Evolutionary conservation across 306 rosid genomes (phyloP).

Genomic region (Cucurbita ficifolia): DNA sequence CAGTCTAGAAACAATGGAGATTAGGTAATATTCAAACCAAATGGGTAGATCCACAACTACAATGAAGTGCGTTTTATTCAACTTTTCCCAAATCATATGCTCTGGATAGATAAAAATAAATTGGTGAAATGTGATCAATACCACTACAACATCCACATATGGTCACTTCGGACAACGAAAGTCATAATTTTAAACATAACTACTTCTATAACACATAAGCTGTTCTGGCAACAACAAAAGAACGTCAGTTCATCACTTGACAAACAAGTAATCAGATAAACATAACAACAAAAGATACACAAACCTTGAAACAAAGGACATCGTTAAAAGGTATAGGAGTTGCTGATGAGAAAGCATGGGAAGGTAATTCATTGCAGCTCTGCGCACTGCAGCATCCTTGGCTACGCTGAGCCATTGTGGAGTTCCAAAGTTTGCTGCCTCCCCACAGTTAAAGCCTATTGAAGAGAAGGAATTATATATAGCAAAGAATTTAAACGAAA

Average conservation of each 20-base stretch:
- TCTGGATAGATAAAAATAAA: background rate
- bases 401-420: constrained; percentile 93
- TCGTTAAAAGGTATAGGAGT: constrained; percentile 78
- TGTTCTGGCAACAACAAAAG: background rate
- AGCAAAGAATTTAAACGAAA: background rate
- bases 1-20: background rate
- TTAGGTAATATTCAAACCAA: background rate
- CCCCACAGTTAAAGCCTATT: constrained; percentile 94
- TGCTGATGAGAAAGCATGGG: constrained; percentile 99
- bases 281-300: constrained; percentile 2
- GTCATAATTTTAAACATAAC: background rate
- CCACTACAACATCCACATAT: background rate
- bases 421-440: constrained; percentile 98
- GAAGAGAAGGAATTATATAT: background rate
- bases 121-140: background rate
- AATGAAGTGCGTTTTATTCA: background rate
- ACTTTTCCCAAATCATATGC: background rate
- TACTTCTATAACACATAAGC: background rate
- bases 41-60: background rate
- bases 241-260: background rate
- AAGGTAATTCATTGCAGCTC: constrained; percentile 97
- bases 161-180: background rate
- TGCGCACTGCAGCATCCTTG: constrained; percentile 95
- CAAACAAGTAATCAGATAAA: background rate
- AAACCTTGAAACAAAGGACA: constrained; percentile 91